Evolutionary conservation across 2,329 filamentous ascomycete genomes (phyloP).

Genomic region (Myriosclerotinia scirpicola): DNA sequence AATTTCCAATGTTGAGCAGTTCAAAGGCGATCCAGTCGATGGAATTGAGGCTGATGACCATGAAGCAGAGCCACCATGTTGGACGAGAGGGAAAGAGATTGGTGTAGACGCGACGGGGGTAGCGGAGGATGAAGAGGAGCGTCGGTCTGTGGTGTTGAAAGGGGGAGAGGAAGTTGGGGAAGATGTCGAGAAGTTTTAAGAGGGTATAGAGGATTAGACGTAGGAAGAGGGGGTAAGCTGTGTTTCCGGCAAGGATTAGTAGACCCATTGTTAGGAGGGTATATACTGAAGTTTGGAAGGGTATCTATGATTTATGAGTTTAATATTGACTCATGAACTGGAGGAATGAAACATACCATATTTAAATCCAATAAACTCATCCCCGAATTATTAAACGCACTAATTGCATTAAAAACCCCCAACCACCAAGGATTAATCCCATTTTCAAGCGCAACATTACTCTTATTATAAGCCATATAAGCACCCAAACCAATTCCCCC

Average conservation of each 20-base stretch:
- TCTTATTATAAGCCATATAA: conserved; percentile 56
- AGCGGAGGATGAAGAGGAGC: conserved; percentile 54
- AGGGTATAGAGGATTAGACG: conserved; percentile 58
- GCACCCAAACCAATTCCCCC: conserved; percentile 60
- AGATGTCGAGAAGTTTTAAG: conserved; percentile 45
- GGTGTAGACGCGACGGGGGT: conserved; percentile 59
- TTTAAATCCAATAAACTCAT: conserved; percentile 68
- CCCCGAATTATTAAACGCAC: conserved; percentile 70
- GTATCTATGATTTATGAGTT: conserved; percentile 37
- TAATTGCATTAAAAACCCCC: conserved; percentile 65
- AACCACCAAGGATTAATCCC: conserved; percentile 67
- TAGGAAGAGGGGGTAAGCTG: conserved; percentile 50
- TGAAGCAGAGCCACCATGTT: conserved; percentile 66
- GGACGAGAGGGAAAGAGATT: conserved; percentile 62
- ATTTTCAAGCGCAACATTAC: conserved; percentile 52
- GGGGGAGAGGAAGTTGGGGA: conserved; percentile 41
- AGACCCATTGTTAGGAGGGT: conserved; percentile 51
- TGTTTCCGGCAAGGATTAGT: conserved; percentile 64
- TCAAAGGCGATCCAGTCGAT: conserved; percentile 67
- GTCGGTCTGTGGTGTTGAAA: conserved; percentile 48
- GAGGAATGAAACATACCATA: conserved; percentile 46
- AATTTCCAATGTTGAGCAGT: conserved; percentile 63
- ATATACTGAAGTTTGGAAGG: conserved; percentile 45
- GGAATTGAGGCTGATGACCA: conserved; percentile 59
- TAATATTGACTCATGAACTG: conserved; percentile 1